phyloP scores from a whole-genome alignment of 2,329 filamentous ascomycete species.

The Diaporthe eres region DNA sequence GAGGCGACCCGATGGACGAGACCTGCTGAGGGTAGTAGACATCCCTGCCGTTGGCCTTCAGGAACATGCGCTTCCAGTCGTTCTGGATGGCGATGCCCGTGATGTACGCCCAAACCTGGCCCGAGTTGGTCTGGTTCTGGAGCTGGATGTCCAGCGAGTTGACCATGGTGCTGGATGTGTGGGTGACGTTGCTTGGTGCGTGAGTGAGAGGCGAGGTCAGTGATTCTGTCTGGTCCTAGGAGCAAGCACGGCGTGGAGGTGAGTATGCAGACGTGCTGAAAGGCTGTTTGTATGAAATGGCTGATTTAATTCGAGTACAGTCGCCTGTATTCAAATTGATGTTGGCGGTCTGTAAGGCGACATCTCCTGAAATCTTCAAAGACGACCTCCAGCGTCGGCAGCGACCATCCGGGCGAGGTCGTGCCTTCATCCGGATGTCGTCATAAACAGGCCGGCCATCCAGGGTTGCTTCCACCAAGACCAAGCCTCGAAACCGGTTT shows the following conservation, averaged over 20 bases:
- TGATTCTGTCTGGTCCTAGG: not conserved
- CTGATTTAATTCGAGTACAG: not conserved
- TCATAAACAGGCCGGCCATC: conserved; percentile 13
- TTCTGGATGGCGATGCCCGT: conserved; percentile 71
- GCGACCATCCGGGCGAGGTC: conserved; percentile 2
- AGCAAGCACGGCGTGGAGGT: not conserved
- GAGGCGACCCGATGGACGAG: conserved; percentile 59
- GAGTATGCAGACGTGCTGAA: not conserved
- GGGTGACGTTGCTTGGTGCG: not conserved
- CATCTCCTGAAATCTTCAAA: not conserved
- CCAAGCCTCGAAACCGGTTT: conserved; percentile 29
- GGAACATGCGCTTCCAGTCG: conserved; percentile 53
- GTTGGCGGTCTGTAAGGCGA: not conserved
- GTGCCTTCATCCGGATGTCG: conserved; percentile 12
- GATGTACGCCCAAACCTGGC: conserved; percentile 74
- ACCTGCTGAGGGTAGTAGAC: conserved; percentile 72
- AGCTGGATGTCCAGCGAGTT: conserved; percentile 66
- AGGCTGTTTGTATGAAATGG: not conserved
- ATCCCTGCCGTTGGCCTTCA: conserved; percentile 62
- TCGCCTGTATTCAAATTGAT: not conserved
- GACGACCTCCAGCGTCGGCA: not conserved
- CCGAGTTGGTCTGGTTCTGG: conserved; percentile 68
- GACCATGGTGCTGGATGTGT: conserved; percentile 51
- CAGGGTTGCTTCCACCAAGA: conserved; percentile 15
- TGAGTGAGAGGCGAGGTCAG: not conserved